Evolutionary conservation across 768 basidiomycete genomes (phyloP).

Genomic region (Daedaleopsis sinensis): DNA sequence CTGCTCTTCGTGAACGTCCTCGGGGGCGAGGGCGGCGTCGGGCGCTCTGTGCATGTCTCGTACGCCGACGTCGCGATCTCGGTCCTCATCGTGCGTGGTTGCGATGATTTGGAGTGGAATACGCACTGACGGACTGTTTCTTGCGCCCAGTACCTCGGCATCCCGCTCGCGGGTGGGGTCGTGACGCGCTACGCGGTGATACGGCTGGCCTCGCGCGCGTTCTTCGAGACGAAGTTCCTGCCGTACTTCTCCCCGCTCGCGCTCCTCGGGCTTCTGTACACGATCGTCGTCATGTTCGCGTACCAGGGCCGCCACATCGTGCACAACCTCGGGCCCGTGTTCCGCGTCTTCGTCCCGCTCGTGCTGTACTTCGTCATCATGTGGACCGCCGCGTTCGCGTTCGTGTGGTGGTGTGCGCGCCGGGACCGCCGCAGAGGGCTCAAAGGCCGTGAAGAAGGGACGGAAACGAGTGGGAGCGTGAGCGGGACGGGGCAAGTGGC

Average conservation of each 20-base stretch:
- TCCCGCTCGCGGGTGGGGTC: conserved; percentile 73
- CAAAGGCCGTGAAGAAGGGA: conserved; percentile 14
- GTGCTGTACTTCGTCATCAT: conserved; percentile 78
- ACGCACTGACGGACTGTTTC: not conserved
- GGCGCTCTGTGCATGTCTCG: conserved; percentile 45
- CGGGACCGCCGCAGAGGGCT: conserved; percentile 27
- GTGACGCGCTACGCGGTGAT: conserved; percentile 65
- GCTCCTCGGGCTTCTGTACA: conserved; percentile 79
- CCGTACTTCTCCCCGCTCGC: conserved; percentile 70
- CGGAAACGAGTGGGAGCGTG: conserved; percentile 15
- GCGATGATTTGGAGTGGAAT: not conserved
- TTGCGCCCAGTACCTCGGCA: conserved; percentile 69
- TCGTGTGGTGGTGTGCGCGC: conserved; percentile 53
- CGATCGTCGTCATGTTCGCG: conserved; percentile 74
- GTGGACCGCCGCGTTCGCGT: conserved; percentile 65
- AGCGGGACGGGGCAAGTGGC: not conserved
- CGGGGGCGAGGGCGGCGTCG: conserved; percentile 42
- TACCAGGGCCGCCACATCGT: conserved; percentile 64
- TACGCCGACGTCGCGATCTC: conserved; percentile 66
- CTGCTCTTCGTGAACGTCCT: conserved; percentile 76
- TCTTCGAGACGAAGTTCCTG: conserved; percentile 63
- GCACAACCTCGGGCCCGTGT: conserved; percentile 73
- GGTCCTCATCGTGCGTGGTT: conserved; percentile 65
- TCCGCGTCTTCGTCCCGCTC: conserved; percentile 81
- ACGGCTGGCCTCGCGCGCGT: conserved; percentile 43